Conservation (phyloP, 2,329 filamentous ascomycete genomes). For the Apiospora pterosperma region DNA sequence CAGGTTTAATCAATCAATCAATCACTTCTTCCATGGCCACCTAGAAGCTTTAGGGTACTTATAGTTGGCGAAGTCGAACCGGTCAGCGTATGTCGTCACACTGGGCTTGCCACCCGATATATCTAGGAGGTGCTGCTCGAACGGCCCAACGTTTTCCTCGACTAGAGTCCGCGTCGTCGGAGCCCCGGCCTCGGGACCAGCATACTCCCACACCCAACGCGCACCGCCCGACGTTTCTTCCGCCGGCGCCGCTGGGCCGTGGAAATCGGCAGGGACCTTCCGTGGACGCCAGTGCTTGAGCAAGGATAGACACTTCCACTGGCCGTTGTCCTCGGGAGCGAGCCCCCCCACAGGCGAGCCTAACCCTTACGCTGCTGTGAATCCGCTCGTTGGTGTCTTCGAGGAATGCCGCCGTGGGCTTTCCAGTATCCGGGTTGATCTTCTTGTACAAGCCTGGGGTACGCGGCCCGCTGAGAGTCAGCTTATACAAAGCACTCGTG, state of each 20-base stretch:
- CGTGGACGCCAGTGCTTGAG: conserved; percentile 40
- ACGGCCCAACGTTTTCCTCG: conserved; percentile 52
- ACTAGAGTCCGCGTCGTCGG: conserved; percentile 41
- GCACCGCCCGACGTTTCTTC: conserved; percentile 16
- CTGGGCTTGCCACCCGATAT: conserved; percentile 41
- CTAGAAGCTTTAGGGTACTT: not conserved
- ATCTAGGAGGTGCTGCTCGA: conserved; percentile 45
- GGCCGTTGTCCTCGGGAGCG: conserved; percentile 42
- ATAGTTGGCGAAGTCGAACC: conserved; percentile 12
- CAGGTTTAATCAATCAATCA: not conserved
- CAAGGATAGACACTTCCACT: conserved; percentile 46
- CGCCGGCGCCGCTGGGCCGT: conserved; percentile 18
- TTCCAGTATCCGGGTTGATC: conserved; percentile 37
- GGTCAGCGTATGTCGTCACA: conserved; percentile 39
- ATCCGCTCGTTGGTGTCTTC: conserved; percentile 53
- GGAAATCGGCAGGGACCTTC: conserved; percentile 22
- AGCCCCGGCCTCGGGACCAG: conserved; percentile 38
- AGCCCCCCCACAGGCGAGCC: conserved; percentile 48
- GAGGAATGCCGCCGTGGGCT: conserved; percentile 35
- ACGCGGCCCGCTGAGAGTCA: conserved; percentile 40
- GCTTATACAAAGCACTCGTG: conserved; percentile 37
- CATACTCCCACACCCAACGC: conserved; percentile 54
- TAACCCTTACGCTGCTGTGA: conserved; percentile 52
- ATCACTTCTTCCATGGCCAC: not conserved
- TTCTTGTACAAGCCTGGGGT: conserved; percentile 47